These are phyloP conservation scores for Trichoderma cornu-damae DNA, from an alignment of 2,329 filamentous ascomycete genomes.

Conservation along the genomic window DNA sequence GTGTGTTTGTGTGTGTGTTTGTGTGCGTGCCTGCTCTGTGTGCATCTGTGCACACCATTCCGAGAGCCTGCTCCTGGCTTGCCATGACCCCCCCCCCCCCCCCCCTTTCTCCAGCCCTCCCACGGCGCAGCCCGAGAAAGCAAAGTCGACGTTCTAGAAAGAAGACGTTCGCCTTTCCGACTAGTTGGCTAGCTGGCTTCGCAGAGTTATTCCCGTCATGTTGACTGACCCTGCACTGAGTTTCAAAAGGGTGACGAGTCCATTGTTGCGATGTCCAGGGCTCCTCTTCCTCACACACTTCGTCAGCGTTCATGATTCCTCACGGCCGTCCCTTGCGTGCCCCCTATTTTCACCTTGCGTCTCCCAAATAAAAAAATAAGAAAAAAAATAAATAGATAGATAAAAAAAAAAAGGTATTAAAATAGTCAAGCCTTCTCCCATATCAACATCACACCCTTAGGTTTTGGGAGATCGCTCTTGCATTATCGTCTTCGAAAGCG, in stretches of 20 bases:
- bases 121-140: background rate
- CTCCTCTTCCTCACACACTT: too few species aligned
- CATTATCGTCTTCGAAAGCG: conserved; percentile 9
- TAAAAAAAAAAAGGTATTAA: background rate
- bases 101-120: background rate
- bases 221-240: too few species aligned
- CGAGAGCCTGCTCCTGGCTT: background rate
- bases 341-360: background rate
- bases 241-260: too few species aligned
- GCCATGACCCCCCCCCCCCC: too few species aligned
- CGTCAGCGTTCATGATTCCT: too few species aligned
- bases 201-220: too few species aligned
- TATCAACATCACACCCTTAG: conserved; percentile 1
- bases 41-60: background rate
- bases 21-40: background rate
- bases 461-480: background rate
- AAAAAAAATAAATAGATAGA: background rate
- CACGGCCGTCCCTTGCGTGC: background rate
- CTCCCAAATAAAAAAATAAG: background rate
- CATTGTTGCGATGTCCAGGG: too few species aligned
- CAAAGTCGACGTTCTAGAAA: too few species aligned
- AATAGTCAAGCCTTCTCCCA: background rate
- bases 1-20: background rate
- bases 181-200: background rate
- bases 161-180: background rate